A percentile compares a stretch with the other conserved stretches of the same genome.
phyloP scores from a whole-genome alignment of 345 rosid species.

The rapeseed (Brassica napus) region DNA sequence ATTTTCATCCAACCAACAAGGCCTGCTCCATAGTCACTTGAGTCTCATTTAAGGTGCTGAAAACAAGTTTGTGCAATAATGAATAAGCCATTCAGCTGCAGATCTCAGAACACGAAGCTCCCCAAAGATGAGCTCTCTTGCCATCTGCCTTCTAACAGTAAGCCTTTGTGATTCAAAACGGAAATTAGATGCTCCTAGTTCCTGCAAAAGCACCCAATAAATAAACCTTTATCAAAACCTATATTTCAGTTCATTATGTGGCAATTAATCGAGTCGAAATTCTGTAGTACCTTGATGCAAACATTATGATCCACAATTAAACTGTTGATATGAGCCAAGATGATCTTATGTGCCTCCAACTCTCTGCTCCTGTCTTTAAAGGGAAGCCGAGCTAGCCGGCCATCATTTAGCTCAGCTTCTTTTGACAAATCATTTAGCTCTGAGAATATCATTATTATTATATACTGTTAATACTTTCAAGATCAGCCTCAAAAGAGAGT shows the following conservation, averaged over 20 bases:
- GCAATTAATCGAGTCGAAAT: conserved; percentile 8
- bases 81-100: conserved; percentile 67
- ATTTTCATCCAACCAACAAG: background rate
- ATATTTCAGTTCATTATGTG: background rate
- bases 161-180: conserved; percentile 27
- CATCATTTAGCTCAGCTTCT: conserved; percentile 77
- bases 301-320: conserved; percentile 44
- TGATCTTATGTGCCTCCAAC: conserved; percentile 60
- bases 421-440: conserved; percentile 58
- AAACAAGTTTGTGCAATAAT: conserved; percentile 51
- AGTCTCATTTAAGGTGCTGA: background rate
- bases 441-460: conserved; percentile 17
- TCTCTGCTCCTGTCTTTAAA: conserved; percentile 52
- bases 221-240: conserved; percentile 2
- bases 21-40: background rate
- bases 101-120: conserved; percentile 72
- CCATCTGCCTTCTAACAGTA: conserved; percentile 57
- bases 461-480: conserved; percentile 1
- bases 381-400: conserved; percentile 76
- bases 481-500: conserved; percentile 4
- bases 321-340: conserved; percentile 49
- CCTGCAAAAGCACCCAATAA: conserved; percentile 43
- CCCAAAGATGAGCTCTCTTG: conserved; percentile 63
- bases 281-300: conserved; percentile 56
- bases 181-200: conserved; percentile 33